These are phyloP conservation scores for Astraeus odoratus DNA, from an alignment of 768 basidiomycete species.

Conservation along the genomic window DNA sequence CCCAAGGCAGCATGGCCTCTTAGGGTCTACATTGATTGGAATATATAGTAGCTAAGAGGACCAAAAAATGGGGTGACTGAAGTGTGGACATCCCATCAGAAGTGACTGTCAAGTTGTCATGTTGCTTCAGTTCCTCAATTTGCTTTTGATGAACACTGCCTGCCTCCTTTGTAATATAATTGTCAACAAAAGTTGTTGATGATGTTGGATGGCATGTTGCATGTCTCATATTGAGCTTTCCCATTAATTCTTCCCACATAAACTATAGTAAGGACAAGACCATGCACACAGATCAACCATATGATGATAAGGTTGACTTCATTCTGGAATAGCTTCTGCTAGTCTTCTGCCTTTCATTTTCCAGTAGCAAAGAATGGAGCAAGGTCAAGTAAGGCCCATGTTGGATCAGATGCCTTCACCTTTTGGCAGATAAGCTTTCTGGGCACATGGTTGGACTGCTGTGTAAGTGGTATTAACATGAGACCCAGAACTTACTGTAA, in stretches of 20 bases:
- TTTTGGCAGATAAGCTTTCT: no score
- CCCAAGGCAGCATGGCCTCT: no score
- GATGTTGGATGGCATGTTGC: neutral
- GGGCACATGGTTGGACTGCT: no score
- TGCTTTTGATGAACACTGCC: neutral
- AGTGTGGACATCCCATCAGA: neutral
- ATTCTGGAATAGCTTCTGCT: neutral
- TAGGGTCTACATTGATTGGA: no score
- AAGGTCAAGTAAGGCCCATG: neutral
- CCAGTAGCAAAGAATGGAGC: no score
- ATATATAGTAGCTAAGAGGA: no score
- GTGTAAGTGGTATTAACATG: no score
- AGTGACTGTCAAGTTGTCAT: neutral
- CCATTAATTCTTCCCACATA: slow-evolving; percentile 1
- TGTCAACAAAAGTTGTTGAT: neutral
- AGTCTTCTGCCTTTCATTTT: neutral
- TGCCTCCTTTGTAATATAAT: slow-evolving; percentile 8
- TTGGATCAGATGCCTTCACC: neutral
- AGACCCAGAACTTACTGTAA: no score
- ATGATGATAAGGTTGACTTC: neutral
- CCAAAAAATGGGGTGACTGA: no score
- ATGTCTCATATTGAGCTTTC: neutral
- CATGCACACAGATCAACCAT: neutral
- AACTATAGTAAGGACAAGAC: neutral
- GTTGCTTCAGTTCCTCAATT: neutral